Conservation (phyloP, 2,329 filamentous ascomycete genomes). For the Didymella keratinophila region DNA sequence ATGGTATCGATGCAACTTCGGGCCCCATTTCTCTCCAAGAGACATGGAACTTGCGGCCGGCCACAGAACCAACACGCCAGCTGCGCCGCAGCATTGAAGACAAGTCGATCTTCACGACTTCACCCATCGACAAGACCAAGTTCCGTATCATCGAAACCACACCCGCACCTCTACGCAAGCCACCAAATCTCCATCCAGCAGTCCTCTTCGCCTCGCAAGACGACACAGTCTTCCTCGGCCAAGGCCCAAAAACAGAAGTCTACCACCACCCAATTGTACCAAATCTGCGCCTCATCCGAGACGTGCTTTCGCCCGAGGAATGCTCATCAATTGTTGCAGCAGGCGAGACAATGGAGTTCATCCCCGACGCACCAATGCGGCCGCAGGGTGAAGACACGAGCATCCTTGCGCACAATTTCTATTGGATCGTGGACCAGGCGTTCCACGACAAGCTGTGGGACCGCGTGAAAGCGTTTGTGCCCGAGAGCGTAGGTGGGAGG, state of each 20-base stretch:
- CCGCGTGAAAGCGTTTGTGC: conserved; percentile 66
- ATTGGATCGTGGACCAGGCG: conserved; percentile 71
- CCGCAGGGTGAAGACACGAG: conserved; percentile 69
- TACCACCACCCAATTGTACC: conserved; percentile 70
- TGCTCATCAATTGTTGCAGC: conserved; percentile 72
- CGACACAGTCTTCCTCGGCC: conserved; percentile 62
- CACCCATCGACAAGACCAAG: conserved; percentile 33
- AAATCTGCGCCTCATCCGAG: conserved; percentile 65
- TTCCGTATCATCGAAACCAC: conserved; percentile 70
- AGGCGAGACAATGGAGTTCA: conserved; percentile 70
- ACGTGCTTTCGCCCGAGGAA: conserved; percentile 68
- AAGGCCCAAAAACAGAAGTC: conserved; percentile 59
- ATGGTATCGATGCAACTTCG: conserved; percentile 35
- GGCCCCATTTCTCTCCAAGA: conserved; percentile 66
- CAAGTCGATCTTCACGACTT: conserved; percentile 53
- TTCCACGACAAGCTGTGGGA: conserved; percentile 71
- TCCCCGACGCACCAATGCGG: conserved; percentile 72
- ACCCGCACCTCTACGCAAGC: conserved; percentile 67
- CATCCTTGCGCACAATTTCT: conserved; percentile 75
- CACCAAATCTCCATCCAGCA: conserved; percentile 72
- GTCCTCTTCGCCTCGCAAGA: conserved; percentile 69
- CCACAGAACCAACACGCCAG: conserved; percentile 51
- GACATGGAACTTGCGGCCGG: conserved; percentile 66
- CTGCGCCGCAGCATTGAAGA: conserved; percentile 68
- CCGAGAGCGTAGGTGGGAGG: conserved; percentile 63